phyloP scores from a whole-genome alignment of 1,284 basidiomycete species.

The Melanopsichium pennsylvanicum region DNA sequence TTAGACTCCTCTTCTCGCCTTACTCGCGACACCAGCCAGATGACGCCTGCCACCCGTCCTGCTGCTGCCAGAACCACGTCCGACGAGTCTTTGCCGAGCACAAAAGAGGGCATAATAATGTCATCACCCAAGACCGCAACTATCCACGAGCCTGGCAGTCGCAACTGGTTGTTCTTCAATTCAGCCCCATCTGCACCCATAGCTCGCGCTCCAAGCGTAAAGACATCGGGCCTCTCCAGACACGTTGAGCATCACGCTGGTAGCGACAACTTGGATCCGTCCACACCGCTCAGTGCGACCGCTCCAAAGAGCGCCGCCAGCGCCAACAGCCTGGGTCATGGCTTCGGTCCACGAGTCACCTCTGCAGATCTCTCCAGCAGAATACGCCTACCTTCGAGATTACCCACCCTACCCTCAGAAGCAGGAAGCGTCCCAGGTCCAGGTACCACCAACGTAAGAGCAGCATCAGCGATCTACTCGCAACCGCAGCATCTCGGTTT shows the following conservation, averaged over 20 bases:
- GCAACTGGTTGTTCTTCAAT: conserved; percentile 58
- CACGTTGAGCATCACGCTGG: conserved; percentile 1
- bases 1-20: conserved; percentile 15
- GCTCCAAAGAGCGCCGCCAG: not conserved
- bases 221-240: conserved; percentile 9
- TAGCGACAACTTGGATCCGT: conserved; percentile 6
- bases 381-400: conserved; percentile 20
- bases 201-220: conserved; percentile 37
- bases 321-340: conserved; percentile 6
- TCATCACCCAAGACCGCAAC: conserved; percentile 5
- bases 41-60: not conserved
- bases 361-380: conserved; percentile 21
- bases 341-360: conserved; percentile 8
- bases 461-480: conserved; percentile 23
- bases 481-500: conserved; percentile 12
- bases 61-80: conserved; percentile 3
- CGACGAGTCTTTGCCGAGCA: conserved; percentile 11
- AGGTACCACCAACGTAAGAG: conserved; percentile 5
- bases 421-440: conserved; percentile 1
- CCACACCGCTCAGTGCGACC: conserved; percentile 7
- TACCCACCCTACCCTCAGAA: conserved; percentile 31
- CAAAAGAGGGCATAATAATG: conserved; percentile 2
- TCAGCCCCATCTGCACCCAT: conserved; percentile 14
- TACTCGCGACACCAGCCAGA: not conserved
- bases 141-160: conserved; percentile 15